Evolutionary conservation across 2,329 filamentous ascomycete genomes (phyloP).

Genomic region (Pseudogymnoascus sp.): DNA sequence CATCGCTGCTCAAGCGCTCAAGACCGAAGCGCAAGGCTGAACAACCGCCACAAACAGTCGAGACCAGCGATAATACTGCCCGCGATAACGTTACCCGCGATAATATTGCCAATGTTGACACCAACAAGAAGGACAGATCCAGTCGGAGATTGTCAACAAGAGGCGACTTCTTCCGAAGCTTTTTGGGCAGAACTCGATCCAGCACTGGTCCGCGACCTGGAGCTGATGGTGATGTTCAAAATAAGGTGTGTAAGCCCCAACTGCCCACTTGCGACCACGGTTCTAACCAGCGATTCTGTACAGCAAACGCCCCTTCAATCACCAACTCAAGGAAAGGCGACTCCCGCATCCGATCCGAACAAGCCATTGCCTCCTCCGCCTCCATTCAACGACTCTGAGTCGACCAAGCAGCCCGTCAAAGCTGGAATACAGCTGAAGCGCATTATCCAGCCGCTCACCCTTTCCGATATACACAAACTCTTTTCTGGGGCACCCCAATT

Average conservation of each 20-base stretch:
- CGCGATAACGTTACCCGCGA: background rate
- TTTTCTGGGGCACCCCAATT: slow-evolving; percentile 74
- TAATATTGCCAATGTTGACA: background rate
- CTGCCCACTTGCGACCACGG: background rate
- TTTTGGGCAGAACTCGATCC: background rate
- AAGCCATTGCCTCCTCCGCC: slow-evolving; percentile 54
- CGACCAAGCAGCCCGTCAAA: slow-evolving; percentile 26
- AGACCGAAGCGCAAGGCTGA: slow-evolving; percentile 19
- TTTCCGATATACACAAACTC: slow-evolving; percentile 59
- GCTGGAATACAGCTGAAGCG: slow-evolving; percentile 44
- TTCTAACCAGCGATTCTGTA: background rate
- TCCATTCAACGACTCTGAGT: slow-evolving; percentile 34
- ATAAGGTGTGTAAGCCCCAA: background rate
- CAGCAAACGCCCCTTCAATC: background rate
- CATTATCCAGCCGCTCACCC: slow-evolving; percentile 55
- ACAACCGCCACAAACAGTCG: background rate
- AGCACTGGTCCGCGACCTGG: background rate
- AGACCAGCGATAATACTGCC: background rate
- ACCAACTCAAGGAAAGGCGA: slow-evolving; percentile 7
- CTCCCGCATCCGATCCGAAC: slow-evolving; percentile 39
- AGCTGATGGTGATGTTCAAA: background rate
- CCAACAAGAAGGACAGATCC: background rate
- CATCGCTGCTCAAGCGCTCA: slow-evolving; percentile 24
- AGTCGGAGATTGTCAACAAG: slow-evolving; percentile 3
- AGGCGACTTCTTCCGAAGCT: slow-evolving; percentile 4